These are phyloP conservation scores for Coemansia sp. DNA, from an alignment of 192 early-diverging fungal genomes.

Conservation along the genomic window DNA sequence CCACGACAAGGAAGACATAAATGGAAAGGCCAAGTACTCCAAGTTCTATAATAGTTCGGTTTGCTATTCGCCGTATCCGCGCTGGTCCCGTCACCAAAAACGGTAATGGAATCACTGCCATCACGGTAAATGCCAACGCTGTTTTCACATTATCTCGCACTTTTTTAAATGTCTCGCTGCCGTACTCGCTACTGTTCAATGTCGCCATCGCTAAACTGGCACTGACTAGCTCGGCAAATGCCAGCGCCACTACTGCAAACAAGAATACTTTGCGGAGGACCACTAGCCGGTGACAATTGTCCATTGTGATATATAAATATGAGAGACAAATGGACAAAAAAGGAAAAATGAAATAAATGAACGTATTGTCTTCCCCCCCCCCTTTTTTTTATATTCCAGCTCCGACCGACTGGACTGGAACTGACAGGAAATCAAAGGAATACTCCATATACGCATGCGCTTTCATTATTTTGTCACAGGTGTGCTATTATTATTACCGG, in stretches of 20 bases:
- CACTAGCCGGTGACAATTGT: conserved; percentile 23
- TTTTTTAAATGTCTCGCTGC: not conserved
- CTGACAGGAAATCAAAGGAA: not conserved
- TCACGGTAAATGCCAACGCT: not conserved
- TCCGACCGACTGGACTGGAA: not conserved
- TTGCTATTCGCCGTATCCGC: conserved; percentile 29
- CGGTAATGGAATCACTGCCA: conserved; percentile 19
- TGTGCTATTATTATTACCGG: not conserved
- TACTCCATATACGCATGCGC: not conserved
- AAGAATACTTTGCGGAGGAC: conserved; percentile 21
- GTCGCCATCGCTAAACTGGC: conserved; percentile 23
- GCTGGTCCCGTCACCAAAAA: conserved; percentile 16
- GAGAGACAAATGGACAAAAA: not conserved
- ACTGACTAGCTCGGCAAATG: conserved; percentile 13
- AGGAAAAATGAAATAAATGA: not conserved
- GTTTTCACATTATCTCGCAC: too few relatives aligned
- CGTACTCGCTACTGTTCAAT: conserved; percentile 6
- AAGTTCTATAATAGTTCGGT: conserved; percentile 38
- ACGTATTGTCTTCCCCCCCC: not conserved
- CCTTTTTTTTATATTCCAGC: not conserved
- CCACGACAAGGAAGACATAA: conserved; percentile 26
- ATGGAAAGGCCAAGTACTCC: conserved; percentile 16
- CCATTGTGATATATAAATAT: conserved; percentile 14
- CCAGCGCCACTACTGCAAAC: not conserved
- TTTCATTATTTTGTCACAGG: not conserved